Conservation (phyloP, 2,329 filamentous ascomycete species). For the Aspergillus intermedius region DNA sequence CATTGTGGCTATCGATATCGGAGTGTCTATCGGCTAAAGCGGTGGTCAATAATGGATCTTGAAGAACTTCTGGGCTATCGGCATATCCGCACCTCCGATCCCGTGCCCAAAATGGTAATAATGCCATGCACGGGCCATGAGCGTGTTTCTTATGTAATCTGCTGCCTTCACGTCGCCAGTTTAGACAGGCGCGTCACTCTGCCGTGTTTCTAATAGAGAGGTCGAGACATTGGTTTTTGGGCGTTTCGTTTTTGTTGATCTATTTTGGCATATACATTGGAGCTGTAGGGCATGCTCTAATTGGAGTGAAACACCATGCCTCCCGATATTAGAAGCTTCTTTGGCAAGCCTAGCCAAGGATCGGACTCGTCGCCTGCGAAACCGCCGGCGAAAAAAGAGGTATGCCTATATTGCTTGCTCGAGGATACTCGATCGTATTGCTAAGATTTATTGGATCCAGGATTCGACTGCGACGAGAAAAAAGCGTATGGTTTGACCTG, state of each 20-base stretch:
- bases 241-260: constrained; percentile 1
- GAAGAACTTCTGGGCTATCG: constrained; percentile 15
- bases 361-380: constrained; percentile 44
- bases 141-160: constrained; percentile 19
- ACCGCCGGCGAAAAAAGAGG: constrained; percentile 39
- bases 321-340: constrained; percentile 82
- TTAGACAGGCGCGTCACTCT: constrained; percentile 18
- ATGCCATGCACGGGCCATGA: constrained; percentile 20
- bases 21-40: constrained; percentile 1
- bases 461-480: constrained; percentile 25
- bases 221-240: neutral
- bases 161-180: constrained; percentile 16
- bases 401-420: constrained; percentile 18
- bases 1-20: constrained; percentile 21
- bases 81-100: constrained; percentile 16
- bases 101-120: constrained; percentile 16
- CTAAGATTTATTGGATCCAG: constrained; percentile 14
- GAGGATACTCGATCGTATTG: neutral
- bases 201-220: neutral
- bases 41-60: constrained; percentile 6
- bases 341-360: constrained; percentile 63
- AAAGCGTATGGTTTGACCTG: constrained; percentile 24
- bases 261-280: neutral
- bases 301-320: constrained; percentile 53
- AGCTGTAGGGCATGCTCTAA: constrained; percentile 1